phyloP scores from a whole-genome alignment of 192 early-diverging fungal genomes.

The Lunasporangiospora selenospora region DNA sequence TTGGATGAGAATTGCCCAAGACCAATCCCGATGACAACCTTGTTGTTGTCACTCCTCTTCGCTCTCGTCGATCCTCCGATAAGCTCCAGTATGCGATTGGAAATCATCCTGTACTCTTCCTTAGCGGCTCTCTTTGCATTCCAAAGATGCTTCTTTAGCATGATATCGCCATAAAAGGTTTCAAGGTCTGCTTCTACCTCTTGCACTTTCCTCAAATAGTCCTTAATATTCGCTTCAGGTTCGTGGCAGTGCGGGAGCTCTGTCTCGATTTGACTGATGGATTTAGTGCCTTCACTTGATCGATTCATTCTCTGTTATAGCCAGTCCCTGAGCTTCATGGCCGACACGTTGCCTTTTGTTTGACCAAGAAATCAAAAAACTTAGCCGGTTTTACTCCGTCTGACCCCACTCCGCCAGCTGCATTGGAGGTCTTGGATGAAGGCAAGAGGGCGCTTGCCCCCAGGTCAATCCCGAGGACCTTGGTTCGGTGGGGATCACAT shows the following conservation, averaged over 20 bases:
- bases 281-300: background rate
- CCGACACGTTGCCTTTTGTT: background rate
- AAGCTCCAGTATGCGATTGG: background rate
- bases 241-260: background rate
- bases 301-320: background rate
- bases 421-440: background rate
- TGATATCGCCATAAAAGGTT: background rate
- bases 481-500: background rate
- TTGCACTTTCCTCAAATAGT: background rate
- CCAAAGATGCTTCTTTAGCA: constrained; percentile 7
- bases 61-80: constrained; percentile 8
- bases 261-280: background rate
- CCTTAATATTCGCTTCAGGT: background rate
- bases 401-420: background rate
- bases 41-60: constrained; percentile 5
- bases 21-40: constrained; percentile 18
- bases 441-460: constrained; percentile 10
- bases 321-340: background rate
- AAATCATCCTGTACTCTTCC: constrained; percentile 1
- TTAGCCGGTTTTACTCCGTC: background rate
- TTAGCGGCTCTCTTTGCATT: background rate
- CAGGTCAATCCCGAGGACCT: background rate
- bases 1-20: constrained; percentile 11
- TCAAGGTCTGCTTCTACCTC: background rate
- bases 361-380: background rate